Base-by-base conservation (phyloP, 805 yeast genomes). In the Teunomyces gatunensis region DNA sequence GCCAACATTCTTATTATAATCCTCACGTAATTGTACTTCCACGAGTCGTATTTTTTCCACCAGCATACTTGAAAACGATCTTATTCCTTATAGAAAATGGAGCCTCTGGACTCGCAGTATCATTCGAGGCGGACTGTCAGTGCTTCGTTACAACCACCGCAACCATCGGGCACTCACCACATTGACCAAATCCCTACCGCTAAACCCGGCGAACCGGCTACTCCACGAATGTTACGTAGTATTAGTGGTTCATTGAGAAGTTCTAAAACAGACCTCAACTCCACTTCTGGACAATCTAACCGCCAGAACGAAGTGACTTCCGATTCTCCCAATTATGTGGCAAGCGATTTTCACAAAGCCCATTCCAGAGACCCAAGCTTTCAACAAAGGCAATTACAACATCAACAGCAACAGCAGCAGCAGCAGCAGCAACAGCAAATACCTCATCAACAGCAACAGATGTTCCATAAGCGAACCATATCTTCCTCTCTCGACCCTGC, bases 211-310 rank as follows among this genome's bases (percentile, higher is more conserved):
- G 74, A 65, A 12, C 87, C 86, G 2, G 88, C 88, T 1, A 83
- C 89, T 1, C 87, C 88, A 6, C 67, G 88, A 54, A 84, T 84
- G 88, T 65, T 83, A 42, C 72, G 86, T 54, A 80, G 79, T 56
- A 77, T 78, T 3, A 75, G 81, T 50, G 78, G 77, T 1, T 64
- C 64, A 48, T 55, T 58, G 32, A 54, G 51, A 45, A 53, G 47
- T 27, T 47, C 59, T 34, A 53, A 45, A 20, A 32, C 34, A n/a
- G 39, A 54, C 17, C 21, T 46, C 13, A 34, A 20, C 33, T 51
- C 58, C 13, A 46, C 47, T 28, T 49, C 47, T 13, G 47, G 48
- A 13, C 54, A 50, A 23, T 6, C 5, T 37, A 35, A 35, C 39
- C 40, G 40, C 13, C 40, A 20, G 15, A n/a, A 6, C 29, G 40